These are phyloP conservation scores for Solanum etuberosum DNA, from an alignment of 257 asterid genomes.

Conservation along the genomic window DNA sequence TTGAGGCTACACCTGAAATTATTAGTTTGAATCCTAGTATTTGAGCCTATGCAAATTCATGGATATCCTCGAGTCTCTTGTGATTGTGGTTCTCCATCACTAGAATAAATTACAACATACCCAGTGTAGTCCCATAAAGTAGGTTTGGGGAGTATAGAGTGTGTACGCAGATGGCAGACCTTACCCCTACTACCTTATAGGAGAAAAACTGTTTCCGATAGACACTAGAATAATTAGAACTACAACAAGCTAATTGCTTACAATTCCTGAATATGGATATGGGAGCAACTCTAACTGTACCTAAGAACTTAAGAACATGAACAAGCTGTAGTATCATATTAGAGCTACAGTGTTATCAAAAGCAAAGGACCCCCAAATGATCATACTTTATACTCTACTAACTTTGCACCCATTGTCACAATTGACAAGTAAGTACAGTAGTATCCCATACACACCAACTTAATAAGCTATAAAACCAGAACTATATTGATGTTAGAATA, in stretches of 20 bases:
- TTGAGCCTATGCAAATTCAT: background rate
- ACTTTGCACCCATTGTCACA: background rate
- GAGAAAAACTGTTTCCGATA: background rate
- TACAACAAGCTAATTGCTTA: background rate
- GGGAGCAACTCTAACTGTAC: background rate
- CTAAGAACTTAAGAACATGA: background rate
- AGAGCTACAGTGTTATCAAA: background rate
- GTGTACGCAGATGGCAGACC: background rate
- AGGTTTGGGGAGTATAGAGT: background rate
- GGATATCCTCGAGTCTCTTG: background rate
- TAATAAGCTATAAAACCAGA: background rate
- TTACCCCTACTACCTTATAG: background rate
- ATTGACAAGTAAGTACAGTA: background rate
- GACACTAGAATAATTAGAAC: background rate
- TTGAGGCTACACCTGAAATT: background rate
- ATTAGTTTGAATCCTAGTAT: background rate
- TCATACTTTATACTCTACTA: background rate
- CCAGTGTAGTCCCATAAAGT: background rate
- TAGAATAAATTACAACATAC: background rate
- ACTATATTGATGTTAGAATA: background rate
- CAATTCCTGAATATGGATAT: background rate
- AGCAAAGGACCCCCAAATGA: background rate
- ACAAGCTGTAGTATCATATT: background rate
- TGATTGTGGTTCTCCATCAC: background rate
- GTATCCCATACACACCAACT: background rate